Percentiles rank a stretch among this genome's conserved stretches.
These are phyloP conservation scores for Cyclostephanos tholiformis DNA, from an alignment of 108 stramenopile species.

Conservation along the genomic window DNA sequence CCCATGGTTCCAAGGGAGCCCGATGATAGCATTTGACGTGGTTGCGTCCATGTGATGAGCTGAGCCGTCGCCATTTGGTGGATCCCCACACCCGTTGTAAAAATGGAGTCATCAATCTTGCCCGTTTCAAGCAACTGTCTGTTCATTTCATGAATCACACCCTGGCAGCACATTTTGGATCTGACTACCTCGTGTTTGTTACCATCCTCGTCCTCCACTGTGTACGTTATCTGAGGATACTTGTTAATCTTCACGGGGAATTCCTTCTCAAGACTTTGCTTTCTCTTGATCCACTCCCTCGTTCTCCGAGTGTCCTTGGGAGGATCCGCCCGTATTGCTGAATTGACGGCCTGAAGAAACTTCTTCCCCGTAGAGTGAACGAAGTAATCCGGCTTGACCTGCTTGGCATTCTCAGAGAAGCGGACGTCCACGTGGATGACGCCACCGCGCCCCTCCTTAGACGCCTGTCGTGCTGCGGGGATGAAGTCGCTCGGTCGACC, in stretches of 20 bases:
- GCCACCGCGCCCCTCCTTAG: conserved; percentile 82
- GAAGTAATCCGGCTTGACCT: conserved; percentile 83
- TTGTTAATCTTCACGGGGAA: conserved; percentile 78
- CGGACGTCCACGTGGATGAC: conserved; percentile 90
- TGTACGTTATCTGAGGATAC: conserved; percentile 58
- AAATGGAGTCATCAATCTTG: conserved; percentile 78
- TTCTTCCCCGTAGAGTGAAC: conserved; percentile 84
- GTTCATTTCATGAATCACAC: conserved; percentile 76
- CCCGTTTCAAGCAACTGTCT: conserved; percentile 73
- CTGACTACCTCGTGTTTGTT: conserved; percentile 37
- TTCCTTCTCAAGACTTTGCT: conserved; percentile 64
- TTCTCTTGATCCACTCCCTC: conserved; percentile 69
- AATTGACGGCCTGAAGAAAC: conserved; percentile 79
- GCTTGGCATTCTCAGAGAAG: conserved; percentile 75
- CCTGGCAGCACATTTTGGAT: conserved; percentile 77
- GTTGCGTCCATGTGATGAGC: conserved; percentile 92
- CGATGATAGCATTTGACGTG: conserved; percentile 86
- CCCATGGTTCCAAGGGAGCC: conserved; percentile 95
- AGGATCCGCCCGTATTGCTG: conserved; percentile 40
- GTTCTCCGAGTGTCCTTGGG: conserved; percentile 52
- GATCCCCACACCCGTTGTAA: conserved; percentile 88
- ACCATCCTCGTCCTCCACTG: conserved; percentile 56
- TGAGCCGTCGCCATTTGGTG: conserved; percentile 95
- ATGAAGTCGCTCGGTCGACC: conserved; percentile 79
- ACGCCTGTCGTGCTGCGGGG: conserved; percentile 82